A percentile compares a stretch with the other conserved stretches of the same genome.
Conservation (phyloP, 2,329 filamentous ascomycete species). For the Penicillium paneum region DNA sequence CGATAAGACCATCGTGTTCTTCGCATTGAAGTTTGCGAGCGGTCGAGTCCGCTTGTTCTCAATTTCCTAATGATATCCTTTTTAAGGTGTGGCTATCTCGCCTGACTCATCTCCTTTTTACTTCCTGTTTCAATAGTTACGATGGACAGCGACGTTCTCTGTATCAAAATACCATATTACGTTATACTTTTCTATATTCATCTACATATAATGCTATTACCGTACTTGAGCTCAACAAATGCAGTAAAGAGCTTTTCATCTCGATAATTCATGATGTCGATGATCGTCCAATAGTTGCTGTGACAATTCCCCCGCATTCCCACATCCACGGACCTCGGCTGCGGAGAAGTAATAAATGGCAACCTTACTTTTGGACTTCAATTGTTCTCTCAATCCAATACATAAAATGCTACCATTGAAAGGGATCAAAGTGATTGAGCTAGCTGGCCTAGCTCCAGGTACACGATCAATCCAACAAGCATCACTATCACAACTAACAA, state of each 20-base stretch:
- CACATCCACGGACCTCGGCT: too few species aligned
- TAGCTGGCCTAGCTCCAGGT: slow-evolving; percentile 66
- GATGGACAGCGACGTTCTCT: neutral
- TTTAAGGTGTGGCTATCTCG: neutral
- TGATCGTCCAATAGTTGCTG: too few species aligned
- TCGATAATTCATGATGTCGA: too few species aligned
- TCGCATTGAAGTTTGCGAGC: neutral
- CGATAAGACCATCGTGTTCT: neutral
- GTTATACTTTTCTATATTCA: neutral
- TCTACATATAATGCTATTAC: too few species aligned
- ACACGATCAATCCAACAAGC: slow-evolving; percentile 9
- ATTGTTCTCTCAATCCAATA: neutral
- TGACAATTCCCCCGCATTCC: too few species aligned
- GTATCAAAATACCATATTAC: neutral
- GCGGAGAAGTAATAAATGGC: too few species aligned
- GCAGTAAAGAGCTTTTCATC: too few species aligned
- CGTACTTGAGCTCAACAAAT: too few species aligned
- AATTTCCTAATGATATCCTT: slow-evolving; percentile 1
- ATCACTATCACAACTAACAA: slow-evolving; percentile 1
- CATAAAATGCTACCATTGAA: slow-evolving; percentile 41
- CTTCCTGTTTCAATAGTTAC: neutral
- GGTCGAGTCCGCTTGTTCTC: neutral
- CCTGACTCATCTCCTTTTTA: neutral
- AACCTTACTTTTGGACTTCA: neutral
- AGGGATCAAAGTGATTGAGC: slow-evolving; percentile 62